phyloP scores from a whole-genome alignment of 2,329 filamentous ascomycete species.

The Pleomassaria siparia region DNA sequence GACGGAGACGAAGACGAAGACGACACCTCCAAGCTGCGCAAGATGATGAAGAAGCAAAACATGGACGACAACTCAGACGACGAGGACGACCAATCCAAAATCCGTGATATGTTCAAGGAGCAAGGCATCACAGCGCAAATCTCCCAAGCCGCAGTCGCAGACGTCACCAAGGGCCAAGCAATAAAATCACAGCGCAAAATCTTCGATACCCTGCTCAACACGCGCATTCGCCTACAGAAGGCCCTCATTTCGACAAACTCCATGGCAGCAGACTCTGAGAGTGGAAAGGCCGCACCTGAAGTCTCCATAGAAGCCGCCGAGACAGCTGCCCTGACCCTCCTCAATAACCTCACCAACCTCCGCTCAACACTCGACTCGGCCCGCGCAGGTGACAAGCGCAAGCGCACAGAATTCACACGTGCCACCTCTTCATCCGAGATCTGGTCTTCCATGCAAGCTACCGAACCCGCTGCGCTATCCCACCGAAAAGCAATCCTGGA shows the following conservation, averaged over 20 bases:
- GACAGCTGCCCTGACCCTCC: slow-evolving; percentile 79
- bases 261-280: slow-evolving; percentile 25
- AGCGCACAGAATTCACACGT: slow-evolving; percentile 52
- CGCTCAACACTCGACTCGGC: slow-evolving; percentile 61
- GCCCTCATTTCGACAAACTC: slow-evolving; percentile 81
- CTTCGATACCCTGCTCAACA: slow-evolving; percentile 86
- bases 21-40: slow-evolving; percentile 38
- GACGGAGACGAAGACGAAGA: slow-evolving; percentile 42
- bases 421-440: slow-evolving; percentile 65
- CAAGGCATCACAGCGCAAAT: slow-evolving; percentile 62
- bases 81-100: slow-evolving; percentile 29
- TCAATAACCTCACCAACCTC: slow-evolving; percentile 75
- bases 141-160: slow-evolving; percentile 69
- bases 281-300: slow-evolving; percentile 45
- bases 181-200: slow-evolving; percentile 82
- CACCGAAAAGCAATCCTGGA: slow-evolving; percentile 74
- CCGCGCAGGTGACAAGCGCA: slow-evolving; percentile 62
- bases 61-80: slow-evolving; percentile 31
- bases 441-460: slow-evolving; percentile 69
- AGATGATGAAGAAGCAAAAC: too few relatives aligned
- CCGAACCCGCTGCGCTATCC: slow-evolving; percentile 62
- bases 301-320: slow-evolving; percentile 73
- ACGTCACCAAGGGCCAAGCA: slow-evolving; percentile 81
- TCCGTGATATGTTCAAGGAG: slow-evolving; percentile 71
- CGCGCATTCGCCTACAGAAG: slow-evolving; percentile 91